These are phyloP conservation scores for Claviceps spartinae DNA, from an alignment of 2,329 filamentous ascomycete genomes.

Conservation along the genomic window DNA sequence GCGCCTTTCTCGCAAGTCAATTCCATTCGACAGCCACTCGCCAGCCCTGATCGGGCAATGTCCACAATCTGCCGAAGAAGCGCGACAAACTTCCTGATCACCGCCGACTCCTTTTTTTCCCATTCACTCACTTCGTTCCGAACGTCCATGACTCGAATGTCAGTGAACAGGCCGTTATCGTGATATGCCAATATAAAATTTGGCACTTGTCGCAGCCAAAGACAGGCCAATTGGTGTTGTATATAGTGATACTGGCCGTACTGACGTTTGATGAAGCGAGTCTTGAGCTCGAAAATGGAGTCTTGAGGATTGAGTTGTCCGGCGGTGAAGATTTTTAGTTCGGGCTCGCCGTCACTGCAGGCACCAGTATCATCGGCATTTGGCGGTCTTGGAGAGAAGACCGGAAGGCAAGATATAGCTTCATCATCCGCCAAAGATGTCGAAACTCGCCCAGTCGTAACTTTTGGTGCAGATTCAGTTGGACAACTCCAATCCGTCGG, in stretches of 20 bases:
- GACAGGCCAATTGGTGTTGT: constrained; percentile 24
- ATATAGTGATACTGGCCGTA: constrained; percentile 13
- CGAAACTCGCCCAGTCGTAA: neutral
- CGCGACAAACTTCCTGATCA: neutral
- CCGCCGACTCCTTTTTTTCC: neutral
- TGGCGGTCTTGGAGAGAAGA: neutral
- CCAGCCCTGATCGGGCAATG: neutral
- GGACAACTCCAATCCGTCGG: neutral
- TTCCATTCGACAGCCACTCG: neutral
- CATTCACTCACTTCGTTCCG: neutral
- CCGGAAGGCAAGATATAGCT: neutral
- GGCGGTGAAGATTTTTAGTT: constrained; percentile 8
- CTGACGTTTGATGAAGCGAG: constrained; percentile 18
- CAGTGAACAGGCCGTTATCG: neutral
- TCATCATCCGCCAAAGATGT: neutral
- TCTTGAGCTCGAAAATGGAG: constrained; percentile 31
- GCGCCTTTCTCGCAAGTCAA: neutral
- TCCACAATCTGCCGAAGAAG: neutral
- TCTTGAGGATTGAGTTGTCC: constrained; percentile 11
- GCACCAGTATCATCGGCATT: neutral
- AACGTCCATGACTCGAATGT: neutral
- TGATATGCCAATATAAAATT: constrained; percentile 30
- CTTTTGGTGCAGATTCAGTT: neutral
- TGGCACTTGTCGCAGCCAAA: constrained; percentile 27
- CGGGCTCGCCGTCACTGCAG: constrained; percentile 8